Evolutionary conservation across 1,139 yeast species (phyloP).

Genomic region (Groenewaldozyma sp.): DNA sequence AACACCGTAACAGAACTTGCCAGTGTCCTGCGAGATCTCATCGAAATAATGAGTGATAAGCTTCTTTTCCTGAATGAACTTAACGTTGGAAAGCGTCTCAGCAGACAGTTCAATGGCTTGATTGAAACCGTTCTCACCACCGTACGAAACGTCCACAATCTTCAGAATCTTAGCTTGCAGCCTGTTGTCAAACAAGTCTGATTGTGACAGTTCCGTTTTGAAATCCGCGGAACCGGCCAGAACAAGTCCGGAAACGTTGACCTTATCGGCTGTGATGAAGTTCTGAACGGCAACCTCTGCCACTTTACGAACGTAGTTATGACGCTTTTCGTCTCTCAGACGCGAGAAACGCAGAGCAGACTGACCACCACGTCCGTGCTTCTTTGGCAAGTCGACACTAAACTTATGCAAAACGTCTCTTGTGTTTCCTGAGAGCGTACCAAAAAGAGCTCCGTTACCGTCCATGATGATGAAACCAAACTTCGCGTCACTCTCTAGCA

Average conservation of each 20-base stretch:
- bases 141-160: conserved; percentile 93
- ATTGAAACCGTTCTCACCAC: conserved; percentile 98
- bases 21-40: conserved; percentile 94
- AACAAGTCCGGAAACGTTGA: conserved; percentile 86
- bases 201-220: conserved; percentile 84
- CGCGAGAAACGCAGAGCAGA: conserved; percentile 98
- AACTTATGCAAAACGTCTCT: conserved; percentile 94
- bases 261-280: conserved; percentile 87
- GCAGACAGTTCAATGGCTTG: conserved; percentile 97
- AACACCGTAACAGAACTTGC: conserved; percentile 94
- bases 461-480: conserved; percentile 98
- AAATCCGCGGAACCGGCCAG: conserved; percentile 99
- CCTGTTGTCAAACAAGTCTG: conserved; percentile 88
- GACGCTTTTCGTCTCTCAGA: conserved; percentile 97
- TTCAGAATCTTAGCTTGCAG: conserved; percentile 79
- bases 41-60: conserved; percentile 85
- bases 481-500: conserved; percentile 88
- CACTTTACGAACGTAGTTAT: conserved; percentile 93
- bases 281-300: conserved; percentile 98
- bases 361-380: conserved; percentile 99
- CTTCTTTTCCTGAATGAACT: conserved; percentile 96
- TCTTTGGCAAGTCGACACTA: conserved; percentile 94
- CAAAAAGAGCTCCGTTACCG: conserved; percentile 96
- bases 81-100: conserved; percentile 91
- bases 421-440: conserved; percentile 93